Evolutionary conservation across 2,329 filamentous ascomycete species (phyloP), one percentile per base, ranked within the genome.

Genomic region (Polytolypa hystricis): DNA sequence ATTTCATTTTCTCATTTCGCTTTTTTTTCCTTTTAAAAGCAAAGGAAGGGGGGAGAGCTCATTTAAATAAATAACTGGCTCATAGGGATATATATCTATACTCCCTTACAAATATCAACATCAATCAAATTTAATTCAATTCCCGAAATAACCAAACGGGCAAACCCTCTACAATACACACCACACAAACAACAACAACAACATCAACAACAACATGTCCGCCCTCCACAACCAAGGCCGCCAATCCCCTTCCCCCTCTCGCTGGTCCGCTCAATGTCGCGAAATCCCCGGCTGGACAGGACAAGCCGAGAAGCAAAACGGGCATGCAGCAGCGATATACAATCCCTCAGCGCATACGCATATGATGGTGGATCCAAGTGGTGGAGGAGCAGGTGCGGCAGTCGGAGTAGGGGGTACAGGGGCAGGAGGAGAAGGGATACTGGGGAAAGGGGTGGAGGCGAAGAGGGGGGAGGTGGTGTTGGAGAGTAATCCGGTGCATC

Each of bases 221-320:
- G 69, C 72, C 39, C 71, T 65, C 46, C 63, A 68, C n/a, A n/a
- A n/a, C 53, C 61, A 73, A 61, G 81, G 83, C 57, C 78, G 79
- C 54, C 73, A 93, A 63, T 93, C 85, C 20, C 86, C 85, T 43
- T 65, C 77, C 35, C 82, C 83, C 18, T 77, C 83, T 64, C 55
- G 58, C 47, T 82, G 84, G 62, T 64, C 69, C 25, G 78, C 73
- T 41, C 84, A 91, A 64, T 61, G 74, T 40, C 64, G 73, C 45
- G 73, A 73, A 5, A 54, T 71, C n/a, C 56, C 68, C 8, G 52
- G 69, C 27, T 46, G 44, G 44, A 32, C 44, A 11, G 44, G 44
- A 16, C 37, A 44, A 30, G 38, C 44, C 12, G 40, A 41, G 23
- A 44, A 58, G 61, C 32, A 71, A 76, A 59, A 60, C 69, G 37